These are phyloP conservation scores for Mortierella sp. DNA, from an alignment of 371 early-diverging fungal genomes.

Conservation along the genomic window DNA sequence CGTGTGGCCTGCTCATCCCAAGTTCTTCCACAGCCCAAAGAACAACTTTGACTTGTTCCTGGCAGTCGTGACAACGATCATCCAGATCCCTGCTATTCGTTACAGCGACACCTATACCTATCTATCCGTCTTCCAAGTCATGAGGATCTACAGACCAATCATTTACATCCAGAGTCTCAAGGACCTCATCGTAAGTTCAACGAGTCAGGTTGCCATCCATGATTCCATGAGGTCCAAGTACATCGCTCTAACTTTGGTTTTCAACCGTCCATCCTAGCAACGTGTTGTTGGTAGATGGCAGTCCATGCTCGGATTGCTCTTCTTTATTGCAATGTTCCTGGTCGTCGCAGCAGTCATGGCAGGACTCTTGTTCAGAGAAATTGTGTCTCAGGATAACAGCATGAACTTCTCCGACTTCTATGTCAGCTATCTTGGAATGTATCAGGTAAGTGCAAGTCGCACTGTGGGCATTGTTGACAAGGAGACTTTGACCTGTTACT, in stretches of 20 bases:
- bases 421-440: conserved; percentile 68
- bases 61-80: conserved; percentile 62
- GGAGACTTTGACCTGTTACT: too few species aligned
- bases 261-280: too few species aligned
- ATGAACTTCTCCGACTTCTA: conserved; percentile 73
- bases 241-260: neutral
- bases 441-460: conserved; percentile 58
- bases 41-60: conserved; percentile 65
- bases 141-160: conserved; percentile 69
- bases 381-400: conserved; percentile 26
- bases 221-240: neutral
- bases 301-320: conserved; percentile 69
- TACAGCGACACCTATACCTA: conserved; percentile 61
- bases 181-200: conserved; percentile 59
- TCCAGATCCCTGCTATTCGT: conserved; percentile 64
- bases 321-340: conserved; percentile 69
- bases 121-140: conserved; percentile 70
- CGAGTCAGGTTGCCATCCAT: neutral
- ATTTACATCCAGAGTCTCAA: conserved; percentile 66
- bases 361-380: conserved; percentile 58
- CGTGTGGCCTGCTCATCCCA: conserved; percentile 47
- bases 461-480: too few species aligned
- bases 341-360: conserved; percentile 68
- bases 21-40: conserved; percentile 60
- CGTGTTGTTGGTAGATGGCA: conserved; percentile 68